Evolutionary conservation across 352 stramenopile species (phyloP).

Genomic region (Pythium brachiatum): DNA sequence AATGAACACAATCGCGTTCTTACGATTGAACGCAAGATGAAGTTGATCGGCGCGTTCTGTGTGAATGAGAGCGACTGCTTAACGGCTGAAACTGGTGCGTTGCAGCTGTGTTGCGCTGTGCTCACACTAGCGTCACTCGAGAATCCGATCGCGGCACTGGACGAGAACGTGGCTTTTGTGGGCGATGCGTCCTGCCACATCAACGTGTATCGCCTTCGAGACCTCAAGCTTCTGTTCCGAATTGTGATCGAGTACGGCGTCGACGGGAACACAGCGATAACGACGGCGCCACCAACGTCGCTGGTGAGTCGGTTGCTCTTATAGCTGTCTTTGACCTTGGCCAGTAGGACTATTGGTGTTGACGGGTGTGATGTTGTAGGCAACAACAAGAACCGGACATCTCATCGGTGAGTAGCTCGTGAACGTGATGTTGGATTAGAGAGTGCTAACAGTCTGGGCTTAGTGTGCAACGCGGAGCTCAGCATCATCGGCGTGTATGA

Average conservation of each 20-base stretch:
- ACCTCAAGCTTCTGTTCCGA: conserved; percentile 22
- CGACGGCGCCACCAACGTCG: neutral
- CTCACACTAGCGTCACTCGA: conserved; percentile 16
- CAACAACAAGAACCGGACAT: conserved; percentile 20
- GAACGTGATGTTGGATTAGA: neutral
- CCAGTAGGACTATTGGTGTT: too few species aligned
- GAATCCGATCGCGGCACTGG: conserved; percentile 17
- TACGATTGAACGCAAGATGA: conserved; percentile 43
- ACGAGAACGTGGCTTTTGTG: conserved; percentile 40
- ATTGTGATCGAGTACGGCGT: conserved; percentile 6
- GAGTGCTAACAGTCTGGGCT: neutral
- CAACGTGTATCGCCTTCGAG: conserved; percentile 31
- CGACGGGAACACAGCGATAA: neutral
- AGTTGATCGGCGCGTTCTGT: conserved; percentile 51
- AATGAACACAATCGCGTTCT: conserved; percentile 32
- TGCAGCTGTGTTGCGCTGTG: conserved; percentile 23
- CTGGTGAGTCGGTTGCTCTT: neutral
- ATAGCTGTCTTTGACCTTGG: too few species aligned
- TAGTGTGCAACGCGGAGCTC: conserved; percentile 18
- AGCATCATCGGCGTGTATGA: conserved; percentile 13
- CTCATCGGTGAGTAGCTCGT: conserved; percentile 14
- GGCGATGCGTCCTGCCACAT: conserved; percentile 31
- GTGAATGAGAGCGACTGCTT: conserved; percentile 32
- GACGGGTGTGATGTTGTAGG: too few species aligned
- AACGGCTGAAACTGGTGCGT: neutral